Base-by-base conservation (phyloP, 176 grass and related monocot species). In the Eragrostis curvula region DNA sequence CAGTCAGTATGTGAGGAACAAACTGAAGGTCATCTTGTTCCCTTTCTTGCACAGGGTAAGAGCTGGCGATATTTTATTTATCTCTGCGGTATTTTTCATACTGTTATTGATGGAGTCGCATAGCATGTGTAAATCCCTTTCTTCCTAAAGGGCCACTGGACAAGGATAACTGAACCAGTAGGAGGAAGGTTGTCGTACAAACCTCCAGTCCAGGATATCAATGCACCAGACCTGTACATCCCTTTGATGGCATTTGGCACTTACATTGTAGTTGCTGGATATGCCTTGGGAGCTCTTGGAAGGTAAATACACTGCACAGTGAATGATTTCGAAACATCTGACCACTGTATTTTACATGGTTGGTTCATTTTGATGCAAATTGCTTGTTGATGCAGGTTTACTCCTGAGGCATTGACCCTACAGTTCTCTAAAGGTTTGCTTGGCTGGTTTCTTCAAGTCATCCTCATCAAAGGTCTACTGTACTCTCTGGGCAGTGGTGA, bases 201-300 rank as follows among this genome's bases (percentile, higher is more conserved):
- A 83, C 95, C 89, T 68, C 94, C 94, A 81, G 57, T 97, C 70
- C 82, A 94, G 86, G 92, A 94, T 88, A 94, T 97, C 85, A 97
- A 94, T 88, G 92, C 92, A 47, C 92, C 87, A 66, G 95, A 97
- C 74, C 71, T 97, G 45, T 97, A 94, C 85, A 94, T 97, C 50
- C 92, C 89, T 57, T 79, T 94, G 50, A 92, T 94, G 92, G 89
- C 92, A 61, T 94, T 94, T 87, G 89, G 75, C 15, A 94, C 89
- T 44, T 94, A 91, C 73, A 53, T 94, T 82, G 72, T 91, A 48
- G 77, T 92, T 82, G 80, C 89, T 30, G 86, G 92, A 29, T 87
- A 91, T 53, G 51, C 87, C 69, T 69, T 91, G 66, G 92, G 92
- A 70, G 50, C 76, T 76, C 40, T 79, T 50, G 90, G 85, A 79